Evolutionary conservation across 306 rosid species (phyloP).

Genomic region (Senna tora): DNA sequence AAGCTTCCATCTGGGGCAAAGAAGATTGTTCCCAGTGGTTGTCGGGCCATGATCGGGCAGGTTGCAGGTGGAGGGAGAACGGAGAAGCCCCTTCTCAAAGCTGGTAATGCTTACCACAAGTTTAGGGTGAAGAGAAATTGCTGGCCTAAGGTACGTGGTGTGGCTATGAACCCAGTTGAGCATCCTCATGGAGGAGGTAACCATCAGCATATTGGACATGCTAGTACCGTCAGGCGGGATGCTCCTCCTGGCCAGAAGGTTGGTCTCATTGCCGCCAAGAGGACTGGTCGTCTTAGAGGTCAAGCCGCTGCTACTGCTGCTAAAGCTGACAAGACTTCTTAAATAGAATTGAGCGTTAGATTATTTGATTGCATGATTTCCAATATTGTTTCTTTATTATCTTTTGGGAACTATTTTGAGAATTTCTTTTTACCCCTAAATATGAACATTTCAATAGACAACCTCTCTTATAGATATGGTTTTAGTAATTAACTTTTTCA

Average conservation of each 20-base stretch:
- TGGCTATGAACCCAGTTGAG: slow-evolving; percentile 59
- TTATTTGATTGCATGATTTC: slow-evolving; percentile 23
- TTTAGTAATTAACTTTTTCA: too few species aligned
- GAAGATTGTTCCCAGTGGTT: slow-evolving; percentile 54
- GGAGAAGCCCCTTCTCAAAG: slow-evolving; percentile 55
- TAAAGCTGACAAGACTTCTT: slow-evolving; percentile 42
- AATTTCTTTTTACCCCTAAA: background rate
- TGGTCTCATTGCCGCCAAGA: slow-evolving; percentile 55
- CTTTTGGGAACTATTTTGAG: background rate
- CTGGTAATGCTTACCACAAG: slow-evolving; percentile 57
- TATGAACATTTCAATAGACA: slow-evolving; percentile 8
- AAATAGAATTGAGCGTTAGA: background rate
- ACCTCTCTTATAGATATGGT: slow-evolving; percentile 8
- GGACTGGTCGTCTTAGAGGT: slow-evolving; percentile 57
- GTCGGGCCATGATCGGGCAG: slow-evolving; percentile 56
- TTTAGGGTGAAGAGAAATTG: slow-evolving; percentile 58
- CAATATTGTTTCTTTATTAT: slow-evolving; percentile 13
- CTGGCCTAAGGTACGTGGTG: slow-evolving; percentile 62
- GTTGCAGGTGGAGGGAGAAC: slow-evolving; percentile 57
- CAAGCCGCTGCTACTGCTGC: slow-evolving; percentile 55
- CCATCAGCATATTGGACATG: slow-evolving; percentile 58
- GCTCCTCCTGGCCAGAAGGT: slow-evolving; percentile 60
- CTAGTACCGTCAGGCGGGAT: slow-evolving; percentile 54
- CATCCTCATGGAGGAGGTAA: slow-evolving; percentile 63
- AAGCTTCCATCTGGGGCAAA: slow-evolving; percentile 54